Conservation (phyloP, 192 early-diverging fungal species). For the Endogone sp. region DNA sequence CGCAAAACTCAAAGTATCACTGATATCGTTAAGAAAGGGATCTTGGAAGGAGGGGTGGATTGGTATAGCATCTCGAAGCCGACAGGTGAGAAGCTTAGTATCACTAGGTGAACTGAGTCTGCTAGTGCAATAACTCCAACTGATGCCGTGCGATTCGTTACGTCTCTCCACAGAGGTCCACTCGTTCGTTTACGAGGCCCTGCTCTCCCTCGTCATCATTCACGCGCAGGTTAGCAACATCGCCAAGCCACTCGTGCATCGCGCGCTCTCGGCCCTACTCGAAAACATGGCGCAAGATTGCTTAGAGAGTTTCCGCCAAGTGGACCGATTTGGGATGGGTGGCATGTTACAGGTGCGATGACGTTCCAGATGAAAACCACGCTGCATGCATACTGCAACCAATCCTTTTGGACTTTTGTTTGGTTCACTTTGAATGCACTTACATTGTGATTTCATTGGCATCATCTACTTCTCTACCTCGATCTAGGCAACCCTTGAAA, state of each 20-base stretch:
- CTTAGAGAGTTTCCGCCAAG: slow-evolving; percentile 68
- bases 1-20: slow-evolving; percentile 65
- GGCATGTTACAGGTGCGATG: slow-evolving; percentile 81
- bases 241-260: slow-evolving; percentile 71
- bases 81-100: slow-evolving; percentile 53
- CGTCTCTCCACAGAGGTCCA: slow-evolving; percentile 65
- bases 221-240: slow-evolving; percentile 89
- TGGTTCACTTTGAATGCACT: no score
- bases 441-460: no score
- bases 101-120: background rate
- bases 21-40: slow-evolving; percentile 72
- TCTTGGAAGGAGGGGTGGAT: slow-evolving; percentile 84
- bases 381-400: background rate
- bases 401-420: no score
- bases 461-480: background rate
- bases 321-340: slow-evolving; percentile 84
- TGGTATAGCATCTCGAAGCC: slow-evolving; percentile 76
- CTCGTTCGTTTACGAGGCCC: slow-evolving; percentile 80
- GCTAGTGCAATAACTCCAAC: background rate
- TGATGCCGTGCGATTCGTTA: background rate
- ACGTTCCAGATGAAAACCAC: background rate
- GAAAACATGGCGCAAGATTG: slow-evolving; percentile 75
- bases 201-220: slow-evolving; percentile 82
- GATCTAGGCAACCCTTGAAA: slow-evolving; percentile 78
- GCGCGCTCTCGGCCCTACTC: slow-evolving; percentile 71